Percentiles rank a stretch among this genome's conserved stretches.
These are phyloP conservation scores for Entophlyctis luteolus DNA, from an alignment of 192 early-diverging fungal genomes.

Conservation along the genomic window DNA sequence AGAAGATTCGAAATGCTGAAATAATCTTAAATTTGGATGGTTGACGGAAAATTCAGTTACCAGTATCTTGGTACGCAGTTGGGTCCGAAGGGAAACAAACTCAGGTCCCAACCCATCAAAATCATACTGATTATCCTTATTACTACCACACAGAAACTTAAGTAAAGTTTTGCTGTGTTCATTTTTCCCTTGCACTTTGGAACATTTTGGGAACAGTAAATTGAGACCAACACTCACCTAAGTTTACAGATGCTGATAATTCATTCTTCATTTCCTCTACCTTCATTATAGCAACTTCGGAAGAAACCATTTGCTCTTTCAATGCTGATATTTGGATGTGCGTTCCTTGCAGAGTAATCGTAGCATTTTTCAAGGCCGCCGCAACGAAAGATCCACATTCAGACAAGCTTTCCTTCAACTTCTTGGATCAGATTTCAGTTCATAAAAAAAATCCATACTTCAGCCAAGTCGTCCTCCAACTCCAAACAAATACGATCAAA, in stretches of 20 bases:
- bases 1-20: neutral
- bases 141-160: neutral
- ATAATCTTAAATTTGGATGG: no score
- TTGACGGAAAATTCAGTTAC: neutral
- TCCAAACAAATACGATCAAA: slow-evolving; percentile 17
- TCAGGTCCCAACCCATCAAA: slow-evolving; percentile 6
- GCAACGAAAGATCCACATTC: slow-evolving; percentile 1
- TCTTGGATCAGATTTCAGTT: neutral
- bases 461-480: slow-evolving; percentile 12
- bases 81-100: slow-evolving; percentile 1
- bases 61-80: slow-evolving; percentile 2
- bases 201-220: neutral
- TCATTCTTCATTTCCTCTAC: no score
- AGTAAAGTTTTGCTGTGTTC: slow-evolving; percentile 2
- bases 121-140: neutral
- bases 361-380: neutral
- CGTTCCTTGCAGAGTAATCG: neutral
- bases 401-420: neutral
- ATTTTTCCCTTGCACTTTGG: slow-evolving; percentile 11
- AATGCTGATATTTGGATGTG: slow-evolving; percentile 3
- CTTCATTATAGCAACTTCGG: neutral
- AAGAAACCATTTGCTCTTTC: neutral
- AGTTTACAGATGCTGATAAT: neutral
- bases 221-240: neutral
- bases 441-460: slow-evolving; percentile 5